Evolutionary conservation across 177 flowering plant genomes (phyloP).

Genomic region (Vitis hybrid): DNA sequence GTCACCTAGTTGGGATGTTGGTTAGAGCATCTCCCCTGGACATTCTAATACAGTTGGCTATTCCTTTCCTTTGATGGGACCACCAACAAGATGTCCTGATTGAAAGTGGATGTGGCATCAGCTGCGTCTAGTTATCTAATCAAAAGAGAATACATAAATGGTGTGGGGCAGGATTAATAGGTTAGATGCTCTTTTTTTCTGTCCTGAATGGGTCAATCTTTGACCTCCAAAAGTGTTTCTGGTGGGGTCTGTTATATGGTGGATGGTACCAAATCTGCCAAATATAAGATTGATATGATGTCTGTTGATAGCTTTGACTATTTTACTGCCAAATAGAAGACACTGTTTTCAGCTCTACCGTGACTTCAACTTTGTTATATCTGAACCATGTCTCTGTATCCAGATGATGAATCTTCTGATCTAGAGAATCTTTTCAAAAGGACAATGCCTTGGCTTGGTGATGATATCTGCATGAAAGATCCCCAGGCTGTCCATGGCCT

Average conservation of each 20-base stretch:
- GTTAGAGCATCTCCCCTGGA: no score
- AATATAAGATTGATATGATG: not conserved
- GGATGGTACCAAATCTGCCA: not conserved
- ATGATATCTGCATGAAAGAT: constrained; percentile 70
- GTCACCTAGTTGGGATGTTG: no score
- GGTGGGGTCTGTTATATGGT: not conserved
- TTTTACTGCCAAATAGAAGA: not conserved
- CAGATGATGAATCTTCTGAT: constrained; percentile 86
- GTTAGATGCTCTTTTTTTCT: not conserved
- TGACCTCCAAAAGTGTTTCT: not conserved
- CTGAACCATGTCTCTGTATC: constrained; percentile 11
- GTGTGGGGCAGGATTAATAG: not conserved
- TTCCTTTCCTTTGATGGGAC: no score
- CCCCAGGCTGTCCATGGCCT: constrained; percentile 68
- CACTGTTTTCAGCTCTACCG: not conserved
- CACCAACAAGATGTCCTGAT: no score
- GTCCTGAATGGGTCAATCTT: not conserved
- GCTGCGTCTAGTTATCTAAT: no score
- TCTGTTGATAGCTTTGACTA: not conserved
- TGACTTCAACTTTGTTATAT: not conserved
- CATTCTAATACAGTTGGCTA: no score
- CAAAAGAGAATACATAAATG: no score
- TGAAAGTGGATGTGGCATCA: no score
- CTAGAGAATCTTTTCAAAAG: constrained; percentile 72
- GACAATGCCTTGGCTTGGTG: constrained; percentile 92